These are phyloP conservation scores for Vaccinium vitisidaea DNA, from an alignment of 148 eudicot genomes.

Conservation along the genomic window DNA sequence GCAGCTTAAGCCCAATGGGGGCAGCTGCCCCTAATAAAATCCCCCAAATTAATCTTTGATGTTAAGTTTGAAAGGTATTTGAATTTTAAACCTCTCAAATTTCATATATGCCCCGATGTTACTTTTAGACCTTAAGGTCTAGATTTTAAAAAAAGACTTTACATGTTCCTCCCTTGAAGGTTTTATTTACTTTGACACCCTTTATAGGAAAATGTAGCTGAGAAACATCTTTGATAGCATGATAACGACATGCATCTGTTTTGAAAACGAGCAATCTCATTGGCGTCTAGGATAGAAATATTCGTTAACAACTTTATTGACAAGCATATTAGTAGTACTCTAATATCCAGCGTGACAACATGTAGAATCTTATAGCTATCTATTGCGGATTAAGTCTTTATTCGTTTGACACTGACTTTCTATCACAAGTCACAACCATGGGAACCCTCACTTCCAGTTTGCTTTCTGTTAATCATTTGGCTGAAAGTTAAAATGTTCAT, in stretches of 20 bases:
- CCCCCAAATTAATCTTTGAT: too few species aligned
- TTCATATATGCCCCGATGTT: too few species aligned
- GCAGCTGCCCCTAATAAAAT: neutral
- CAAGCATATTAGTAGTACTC: neutral
- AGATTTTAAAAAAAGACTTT: too few species aligned
- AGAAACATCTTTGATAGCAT: neutral
- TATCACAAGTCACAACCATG: neutral
- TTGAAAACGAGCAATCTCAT: neutral
- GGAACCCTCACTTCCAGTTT: neutral
- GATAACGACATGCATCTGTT: neutral
- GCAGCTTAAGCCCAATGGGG: neutral
- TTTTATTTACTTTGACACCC: neutral
- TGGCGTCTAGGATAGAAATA: neutral
- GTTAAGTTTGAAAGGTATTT: too few species aligned
- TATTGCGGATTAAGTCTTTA: neutral
- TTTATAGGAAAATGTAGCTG: too few species aligned
- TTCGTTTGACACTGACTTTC: neutral
- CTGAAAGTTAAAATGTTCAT: neutral
- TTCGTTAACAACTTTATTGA: neutral
- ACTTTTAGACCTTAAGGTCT: too few species aligned
- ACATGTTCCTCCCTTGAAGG: neutral
- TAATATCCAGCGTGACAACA: neutral
- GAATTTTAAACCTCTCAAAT: too few species aligned
- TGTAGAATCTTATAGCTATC: neutral
- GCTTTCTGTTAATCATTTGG: neutral